Percentiles rank a stretch among this genome's conserved stretches.
These are phyloP conservation scores for Avicennia marina DNA, from an alignment of 257 asterid genomes.

Conservation along the genomic window DNA sequence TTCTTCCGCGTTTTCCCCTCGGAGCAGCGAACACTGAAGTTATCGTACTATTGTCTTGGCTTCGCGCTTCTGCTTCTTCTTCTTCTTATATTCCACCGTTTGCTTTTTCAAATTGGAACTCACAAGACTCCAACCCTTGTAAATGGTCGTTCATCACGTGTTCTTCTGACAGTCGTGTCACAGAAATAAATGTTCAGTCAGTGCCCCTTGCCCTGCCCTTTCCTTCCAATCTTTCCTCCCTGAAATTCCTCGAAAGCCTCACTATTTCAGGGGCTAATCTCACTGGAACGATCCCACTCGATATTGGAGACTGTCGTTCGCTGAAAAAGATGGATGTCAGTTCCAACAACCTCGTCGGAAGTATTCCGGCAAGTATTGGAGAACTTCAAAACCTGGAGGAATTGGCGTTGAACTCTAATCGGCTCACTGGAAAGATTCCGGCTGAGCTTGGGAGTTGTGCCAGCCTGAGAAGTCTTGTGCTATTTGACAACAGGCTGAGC, in stretches of 20 bases:
- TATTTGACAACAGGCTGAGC: constrained; percentile 61
- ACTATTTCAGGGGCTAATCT: constrained; percentile 62
- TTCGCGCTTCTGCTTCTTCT: constrained; percentile 40
- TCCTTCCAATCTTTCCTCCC: constrained; percentile 54
- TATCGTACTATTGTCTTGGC: constrained; percentile 50
- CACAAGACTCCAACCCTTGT: constrained; percentile 51
- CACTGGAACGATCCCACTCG: constrained; percentile 57
- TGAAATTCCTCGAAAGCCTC: constrained; percentile 42
- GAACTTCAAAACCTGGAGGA: constrained; percentile 46
- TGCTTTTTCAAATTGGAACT: constrained; percentile 53
- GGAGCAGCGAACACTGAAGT: constrained; percentile 34
- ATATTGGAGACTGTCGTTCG: constrained; percentile 47
- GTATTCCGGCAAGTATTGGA: constrained; percentile 43
- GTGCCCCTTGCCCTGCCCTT: constrained; percentile 43
- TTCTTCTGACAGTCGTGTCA: constrained; percentile 37
- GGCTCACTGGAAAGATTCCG: constrained; percentile 54
- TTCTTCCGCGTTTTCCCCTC: constrained; percentile 13
- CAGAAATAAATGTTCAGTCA: constrained; percentile 37
- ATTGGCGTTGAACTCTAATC: constrained; percentile 46
- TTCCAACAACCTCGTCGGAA: constrained; percentile 51
- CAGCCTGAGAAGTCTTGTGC: constrained; percentile 31
- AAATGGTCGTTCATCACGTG: constrained; percentile 56
- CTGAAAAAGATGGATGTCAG: constrained; percentile 50
- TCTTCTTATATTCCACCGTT: constrained; percentile 41
- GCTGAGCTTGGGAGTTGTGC: constrained; percentile 41